Evolutionary conservation across 192 early-diverging fungal species (phyloP), one percentile per base, ranked within the genome.

Genomic region (Spizellomyces sp.): DNA sequence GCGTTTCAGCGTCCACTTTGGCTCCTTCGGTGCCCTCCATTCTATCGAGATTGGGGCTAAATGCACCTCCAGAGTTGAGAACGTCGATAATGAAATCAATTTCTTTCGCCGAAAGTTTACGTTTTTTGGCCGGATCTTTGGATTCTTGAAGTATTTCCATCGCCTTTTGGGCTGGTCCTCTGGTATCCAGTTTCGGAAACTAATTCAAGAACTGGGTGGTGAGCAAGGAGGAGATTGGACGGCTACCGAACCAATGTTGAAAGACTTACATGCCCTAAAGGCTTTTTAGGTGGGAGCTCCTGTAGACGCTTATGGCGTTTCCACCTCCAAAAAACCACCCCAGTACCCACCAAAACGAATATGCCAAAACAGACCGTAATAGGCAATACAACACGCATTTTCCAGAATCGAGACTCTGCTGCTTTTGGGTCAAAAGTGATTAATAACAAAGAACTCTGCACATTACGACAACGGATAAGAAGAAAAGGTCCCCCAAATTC

Each of bases 41-140:
- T 36, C 27, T 36, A 17, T 52, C 52, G 5, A 44, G 22, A 6
- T 71, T 67, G 10, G 74, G 74, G 14, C 9, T 76, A 48, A 71
- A 71, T 6, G 19, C 62, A 15, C 69, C 61, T n/a, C 47, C 69
- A 42, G 69, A 59, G 5, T 17, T 56, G 9, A 76, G 59, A 19
- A 71, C 69, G 8, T 66, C 69, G 19, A 76, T 64, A 14, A 76
- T 48, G 59, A 76, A 76, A 22, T 76, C 69, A 66, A 76, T 67
- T 10, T 76, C 69, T 27, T 64, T 36, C 2, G 9, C 52, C 22
- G 68, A 21, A 15, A 76, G 21, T 45, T 55, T 48, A 21, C 74
- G 67, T 44, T 48, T 63, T 8, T 60, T 48, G 9, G 48, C 8
- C 12, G n/a, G 17, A 2, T 27, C 43, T 43, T 62, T 17, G 41